A percentile compares a stretch with the other conserved stretches of the same genome.
These are phyloP conservation scores for Sporothrix curviconia DNA, from an alignment of 2,329 filamentous ascomycete genomes.

Conservation along the genomic window DNA sequence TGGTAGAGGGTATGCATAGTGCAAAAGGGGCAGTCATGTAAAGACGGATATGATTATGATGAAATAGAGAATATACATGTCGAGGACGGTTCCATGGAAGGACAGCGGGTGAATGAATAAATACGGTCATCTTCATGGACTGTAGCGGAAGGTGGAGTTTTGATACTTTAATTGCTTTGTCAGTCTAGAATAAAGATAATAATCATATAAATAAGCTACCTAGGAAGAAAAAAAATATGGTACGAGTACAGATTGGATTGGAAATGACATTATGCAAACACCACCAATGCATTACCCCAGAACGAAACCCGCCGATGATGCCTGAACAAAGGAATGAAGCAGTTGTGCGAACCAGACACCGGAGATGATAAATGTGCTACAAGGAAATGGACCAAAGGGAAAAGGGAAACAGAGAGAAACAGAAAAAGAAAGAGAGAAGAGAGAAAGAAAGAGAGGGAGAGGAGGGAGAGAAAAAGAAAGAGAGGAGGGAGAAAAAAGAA, in stretches of 20 bases:
- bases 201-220: neutral
- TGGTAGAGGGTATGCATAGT: conserved; percentile 43
- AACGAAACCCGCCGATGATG: neutral
- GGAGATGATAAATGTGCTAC: neutral
- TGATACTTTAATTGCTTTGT: neutral
- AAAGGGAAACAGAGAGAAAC: neutral
- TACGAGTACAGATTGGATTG: neutral
- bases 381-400: no score
- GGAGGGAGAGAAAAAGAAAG: neutral
- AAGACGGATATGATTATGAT: no score
- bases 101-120: no score
- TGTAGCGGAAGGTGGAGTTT: neutral
- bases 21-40: no score
- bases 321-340: neutral
- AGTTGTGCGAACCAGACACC: no score
- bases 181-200: neutral
- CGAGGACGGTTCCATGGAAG: no score
- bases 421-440: neutral
- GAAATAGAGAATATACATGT: no score
- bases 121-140: neutral
- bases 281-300: conserved; percentile 10
- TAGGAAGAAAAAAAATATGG: neutral
- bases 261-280: neutral
- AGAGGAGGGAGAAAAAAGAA: neutral
- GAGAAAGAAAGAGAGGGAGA: neutral